Percentiles rank a stretch among this genome's conserved stretches.
Conservation (phyloP, 1,139 yeast genomes). For the Protomyces inouyei region DNA sequence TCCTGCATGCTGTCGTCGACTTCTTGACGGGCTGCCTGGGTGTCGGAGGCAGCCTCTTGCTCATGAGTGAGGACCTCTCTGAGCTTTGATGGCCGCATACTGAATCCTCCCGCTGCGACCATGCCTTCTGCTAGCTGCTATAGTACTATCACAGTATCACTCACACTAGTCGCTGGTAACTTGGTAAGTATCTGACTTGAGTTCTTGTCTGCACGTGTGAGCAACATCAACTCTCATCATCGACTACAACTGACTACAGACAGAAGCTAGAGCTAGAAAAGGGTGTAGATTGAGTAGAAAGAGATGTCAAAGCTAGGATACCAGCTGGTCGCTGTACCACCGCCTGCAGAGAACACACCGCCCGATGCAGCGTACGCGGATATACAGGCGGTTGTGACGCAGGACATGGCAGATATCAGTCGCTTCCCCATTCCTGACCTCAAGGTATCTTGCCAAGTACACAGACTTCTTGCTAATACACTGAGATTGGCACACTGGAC, state of each 20-base stretch:
- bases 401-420: conserved; percentile 32
- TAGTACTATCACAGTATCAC: neutral
- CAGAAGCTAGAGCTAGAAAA: neutral
- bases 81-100: neutral
- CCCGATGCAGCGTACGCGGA: conserved; percentile 14
- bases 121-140: neutral
- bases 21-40: neutral
- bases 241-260: neutral
- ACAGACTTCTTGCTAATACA: neutral
- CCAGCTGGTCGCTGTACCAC: conserved; percentile 28
- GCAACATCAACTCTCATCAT: neutral
- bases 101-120: neutral
- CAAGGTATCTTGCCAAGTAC: conserved; percentile 15
- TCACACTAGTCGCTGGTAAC: neutral
- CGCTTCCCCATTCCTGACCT: conserved; percentile 56
- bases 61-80: neutral
- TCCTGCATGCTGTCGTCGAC: neutral
- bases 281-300: neutral
- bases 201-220: neutral
- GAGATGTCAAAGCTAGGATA: conserved; percentile 20
- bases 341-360: conserved; percentile 19
- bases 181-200: neutral
- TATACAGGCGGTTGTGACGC: neutral
- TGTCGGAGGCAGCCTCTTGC: neutral
- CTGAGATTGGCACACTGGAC: conserved; percentile 83